Base-by-base conservation (phyloP, 208 protist species). In the Trypanosoma rangeli region DNA sequence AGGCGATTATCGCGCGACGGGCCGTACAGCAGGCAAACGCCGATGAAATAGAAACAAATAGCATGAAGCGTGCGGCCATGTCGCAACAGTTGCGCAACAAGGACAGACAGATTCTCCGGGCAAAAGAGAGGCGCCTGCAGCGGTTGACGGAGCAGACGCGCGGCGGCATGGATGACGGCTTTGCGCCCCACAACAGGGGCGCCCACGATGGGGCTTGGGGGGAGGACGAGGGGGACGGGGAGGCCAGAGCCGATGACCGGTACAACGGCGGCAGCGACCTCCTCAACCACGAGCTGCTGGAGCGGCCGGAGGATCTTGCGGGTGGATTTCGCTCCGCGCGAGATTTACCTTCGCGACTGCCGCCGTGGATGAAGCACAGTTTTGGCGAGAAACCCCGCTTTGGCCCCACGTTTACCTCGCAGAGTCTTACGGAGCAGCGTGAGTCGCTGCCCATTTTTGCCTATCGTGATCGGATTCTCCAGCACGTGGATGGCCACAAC, bases 401-500 rank as follows among this genome's bases (percentile, higher is more conserved):
- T 58, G 89, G 89, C 0, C 77, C 87, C 29, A 74, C 78, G 7
- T 64, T 83, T 33, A 83, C 75, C 13, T 79, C 66, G 31, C 83
- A 92, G 64, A 82, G 71, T 46, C 64, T 96, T 31, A 77, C 88
- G 66, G 84, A 91, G 69, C 94, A 98, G 77, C 84, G 94, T 39
- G 65, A 74, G 44, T 73, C 79, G 26, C 87, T 98, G 33, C 99
- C 99, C 49, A 99, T 99, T 61, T 99, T 92, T 82, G 77, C 83
- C 53, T 86, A 97, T 37, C 78, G 92, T n/a, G 80, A 97, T 29
- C 81, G 90, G 50, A 83, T 99, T 24, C 42, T 99, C 8, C 70
- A 83, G 49, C 78, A 88, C 59, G 78, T 98, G 1, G 85, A 93
- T 70, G 64, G 69, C 3, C 91, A 97, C 73, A 73, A 62, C 18